Conservation (phyloP, 208 protist species). For the Leishmania gerbilli region DNA sequence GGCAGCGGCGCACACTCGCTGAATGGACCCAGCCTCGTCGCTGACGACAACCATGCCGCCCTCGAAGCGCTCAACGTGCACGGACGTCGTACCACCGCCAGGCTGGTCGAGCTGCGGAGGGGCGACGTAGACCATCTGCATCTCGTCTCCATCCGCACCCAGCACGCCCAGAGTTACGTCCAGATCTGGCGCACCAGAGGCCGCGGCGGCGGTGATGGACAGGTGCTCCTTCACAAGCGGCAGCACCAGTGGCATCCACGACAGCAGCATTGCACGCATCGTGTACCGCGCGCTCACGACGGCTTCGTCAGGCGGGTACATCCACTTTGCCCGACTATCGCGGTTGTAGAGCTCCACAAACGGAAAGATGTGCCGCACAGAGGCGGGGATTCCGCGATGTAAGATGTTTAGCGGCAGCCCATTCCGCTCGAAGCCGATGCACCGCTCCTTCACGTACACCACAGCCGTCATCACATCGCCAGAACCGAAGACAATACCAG, state of each 20-base stretch:
- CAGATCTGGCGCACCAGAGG: not conserved
- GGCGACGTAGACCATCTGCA: constrained; percentile 51
- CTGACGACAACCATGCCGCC: constrained; percentile 49
- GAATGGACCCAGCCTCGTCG: constrained; percentile 38
- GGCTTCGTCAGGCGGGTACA: constrained; percentile 66
- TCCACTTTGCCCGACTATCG: constrained; percentile 73
- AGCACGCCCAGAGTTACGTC: constrained; percentile 60
- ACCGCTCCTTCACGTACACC: constrained; percentile 56
- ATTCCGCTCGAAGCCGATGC: constrained; percentile 81
- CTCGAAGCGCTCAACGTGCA: constrained; percentile 56
- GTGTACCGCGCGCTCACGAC: constrained; percentile 59
- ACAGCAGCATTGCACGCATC: constrained; percentile 70
- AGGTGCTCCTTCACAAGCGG: constrained; percentile 40
- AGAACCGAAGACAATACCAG: constrained; percentile 78
- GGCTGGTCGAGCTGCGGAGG: constrained; percentile 40
- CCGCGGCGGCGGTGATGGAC: not conserved
- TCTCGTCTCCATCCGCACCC: constrained; percentile 83
- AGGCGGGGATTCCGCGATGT: constrained; percentile 52
- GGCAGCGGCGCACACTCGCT: constrained; percentile 45
- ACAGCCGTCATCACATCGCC: constrained; percentile 86
- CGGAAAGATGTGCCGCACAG: constrained; percentile 67
- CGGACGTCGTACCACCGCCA: constrained; percentile 29
- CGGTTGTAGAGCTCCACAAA: constrained; percentile 86
- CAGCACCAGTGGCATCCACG: constrained; percentile 51
- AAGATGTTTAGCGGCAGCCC: constrained; percentile 71